Conservation (phyloP, 2,329 filamentous ascomycete genomes). For the Hypomyces perniciosus region DNA sequence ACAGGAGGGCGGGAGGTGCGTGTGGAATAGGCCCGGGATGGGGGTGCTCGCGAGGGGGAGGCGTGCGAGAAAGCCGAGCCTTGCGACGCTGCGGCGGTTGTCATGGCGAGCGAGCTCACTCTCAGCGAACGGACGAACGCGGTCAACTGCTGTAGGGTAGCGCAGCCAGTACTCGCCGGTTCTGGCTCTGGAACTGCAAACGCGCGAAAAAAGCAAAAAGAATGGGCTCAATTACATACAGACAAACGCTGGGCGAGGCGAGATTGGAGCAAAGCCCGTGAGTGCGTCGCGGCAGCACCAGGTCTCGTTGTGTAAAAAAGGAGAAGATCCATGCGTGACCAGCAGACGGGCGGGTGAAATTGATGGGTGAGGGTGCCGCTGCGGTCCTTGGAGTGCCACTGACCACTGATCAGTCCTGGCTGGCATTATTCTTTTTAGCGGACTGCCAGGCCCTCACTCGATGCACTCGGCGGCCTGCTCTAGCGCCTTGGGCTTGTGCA, state of each 20-base stretch:
- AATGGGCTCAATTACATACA: not conserved
- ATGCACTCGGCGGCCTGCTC: not conserved
- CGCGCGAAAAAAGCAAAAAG: not conserved
- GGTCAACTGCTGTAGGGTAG: not conserved
- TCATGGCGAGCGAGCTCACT: constrained; percentile 21
- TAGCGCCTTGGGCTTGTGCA: constrained; percentile 3
- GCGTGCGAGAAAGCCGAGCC: constrained; percentile 18
- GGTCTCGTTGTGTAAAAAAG: constrained; percentile 7
- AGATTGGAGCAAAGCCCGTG: constrained; percentile 9
- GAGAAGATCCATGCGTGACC: constrained; percentile 12
- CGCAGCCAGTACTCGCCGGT: not conserved
- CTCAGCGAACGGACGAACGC: not conserved
- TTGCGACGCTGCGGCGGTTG: constrained; percentile 22
- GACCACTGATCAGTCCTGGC: not conserved
- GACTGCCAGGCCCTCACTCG: not conserved
- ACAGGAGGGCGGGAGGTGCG: constrained; percentile 25
- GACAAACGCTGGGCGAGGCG: constrained; percentile 8
- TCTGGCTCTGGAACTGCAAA: constrained; percentile 1
- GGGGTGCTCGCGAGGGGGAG: constrained; percentile 22
- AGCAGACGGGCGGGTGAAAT: constrained; percentile 9
- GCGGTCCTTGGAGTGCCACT: not conserved
- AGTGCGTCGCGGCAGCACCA: constrained; percentile 12
- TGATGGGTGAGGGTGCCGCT: constrained; percentile 11
- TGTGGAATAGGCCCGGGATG: constrained; percentile 31
- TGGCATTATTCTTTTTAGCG: not conserved